These are phyloP conservation scores for Beauveria sp. DNA, from an alignment of 2,329 filamentous ascomycete species.

Conservation along the genomic window DNA sequence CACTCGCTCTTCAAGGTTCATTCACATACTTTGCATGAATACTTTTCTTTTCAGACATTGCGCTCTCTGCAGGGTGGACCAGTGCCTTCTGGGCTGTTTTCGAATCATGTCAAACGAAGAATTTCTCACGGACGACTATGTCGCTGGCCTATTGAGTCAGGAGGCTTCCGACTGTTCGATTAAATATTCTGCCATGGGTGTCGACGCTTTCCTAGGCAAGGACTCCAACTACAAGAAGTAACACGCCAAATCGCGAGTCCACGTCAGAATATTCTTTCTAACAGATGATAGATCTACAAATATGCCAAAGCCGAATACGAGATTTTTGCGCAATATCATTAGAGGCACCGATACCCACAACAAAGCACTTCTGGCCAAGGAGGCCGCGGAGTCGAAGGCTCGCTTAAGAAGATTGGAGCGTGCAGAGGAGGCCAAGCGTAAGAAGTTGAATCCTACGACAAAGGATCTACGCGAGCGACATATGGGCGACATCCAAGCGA, in stretches of 20 bases:
- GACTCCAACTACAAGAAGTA: slow-evolving; percentile 41
- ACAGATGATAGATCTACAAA: slow-evolving; percentile 45
- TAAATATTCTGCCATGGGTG: slow-evolving; percentile 66
- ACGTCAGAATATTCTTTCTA: slow-evolving; percentile 15
- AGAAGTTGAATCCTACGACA: slow-evolving; percentile 36
- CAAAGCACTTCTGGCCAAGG: slow-evolving; percentile 73
- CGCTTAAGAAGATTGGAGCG: slow-evolving; percentile 57
- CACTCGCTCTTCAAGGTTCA: background rate
- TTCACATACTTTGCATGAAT: background rate
- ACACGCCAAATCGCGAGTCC: slow-evolving; percentile 15
- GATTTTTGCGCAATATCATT: slow-evolving; percentile 82
- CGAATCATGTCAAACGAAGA: slow-evolving; percentile 36
- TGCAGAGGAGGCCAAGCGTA: slow-evolving; percentile 35
- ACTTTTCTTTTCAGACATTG: background rate
- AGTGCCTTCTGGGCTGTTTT: background rate
- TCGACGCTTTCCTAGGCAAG: slow-evolving; percentile 50
- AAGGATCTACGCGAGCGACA: slow-evolving; percentile 49
- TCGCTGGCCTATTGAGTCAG: slow-evolving; percentile 69
- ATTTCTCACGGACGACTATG: slow-evolving; percentile 66
- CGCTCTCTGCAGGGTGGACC: background rate
- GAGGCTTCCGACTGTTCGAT: slow-evolving; percentile 70
- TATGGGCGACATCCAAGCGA: slow-evolving; percentile 53
- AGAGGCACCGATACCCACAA: slow-evolving; percentile 86
- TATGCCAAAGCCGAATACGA: slow-evolving; percentile 82
- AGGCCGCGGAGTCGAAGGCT: slow-evolving; percentile 68